phyloP scores from a whole-genome alignment of 1,284 basidiomycete species.

The Cutaneotrichosporon cyanovorans region DNA sequence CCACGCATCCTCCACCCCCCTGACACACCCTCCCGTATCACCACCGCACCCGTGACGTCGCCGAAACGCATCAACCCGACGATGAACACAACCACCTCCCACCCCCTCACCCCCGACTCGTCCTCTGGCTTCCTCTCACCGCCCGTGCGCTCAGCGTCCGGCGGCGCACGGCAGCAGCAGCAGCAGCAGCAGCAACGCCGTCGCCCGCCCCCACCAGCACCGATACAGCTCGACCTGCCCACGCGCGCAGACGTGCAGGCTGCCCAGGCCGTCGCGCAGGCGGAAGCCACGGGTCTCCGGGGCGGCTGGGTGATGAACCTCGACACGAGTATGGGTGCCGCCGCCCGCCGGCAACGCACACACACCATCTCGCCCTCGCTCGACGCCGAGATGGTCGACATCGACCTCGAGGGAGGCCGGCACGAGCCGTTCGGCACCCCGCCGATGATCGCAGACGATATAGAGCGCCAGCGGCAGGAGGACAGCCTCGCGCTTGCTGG shows the following conservation, averaged over 20 bases:
- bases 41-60: too few species aligned
- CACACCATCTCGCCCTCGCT: constrained; percentile 11
- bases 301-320: constrained; percentile 47
- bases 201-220: constrained; percentile 26
- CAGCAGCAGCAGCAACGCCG: not conserved
- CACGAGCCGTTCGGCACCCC: constrained; percentile 34
- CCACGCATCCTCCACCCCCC: constrained; percentile 21
- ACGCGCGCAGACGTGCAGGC: constrained; percentile 47
- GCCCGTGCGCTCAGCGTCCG: constrained; percentile 24
- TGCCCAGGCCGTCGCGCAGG: constrained; percentile 42
- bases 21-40: constrained; percentile 1
- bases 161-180: constrained; percentile 1
- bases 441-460: constrained; percentile 21
- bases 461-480: constrained; percentile 26
- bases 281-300: constrained; percentile 40
- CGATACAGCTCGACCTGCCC: constrained; percentile 40
- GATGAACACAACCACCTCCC: constrained; percentile 11
- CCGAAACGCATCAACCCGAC: constrained; percentile 1
- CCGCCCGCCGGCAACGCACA: constrained; percentile 12
- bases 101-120: constrained; percentile 24
- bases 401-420: constrained; percentile 45
- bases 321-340: constrained; percentile 25
- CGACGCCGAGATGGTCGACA: constrained; percentile 44
- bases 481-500: constrained; percentile 30
- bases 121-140: constrained; percentile 29